Evolutionary conservation across 495 filamentous ascomycete genomes (phyloP), one percentile per base, ranked within the genome.

Genomic region (Talaromyces stipitatus): DNA sequence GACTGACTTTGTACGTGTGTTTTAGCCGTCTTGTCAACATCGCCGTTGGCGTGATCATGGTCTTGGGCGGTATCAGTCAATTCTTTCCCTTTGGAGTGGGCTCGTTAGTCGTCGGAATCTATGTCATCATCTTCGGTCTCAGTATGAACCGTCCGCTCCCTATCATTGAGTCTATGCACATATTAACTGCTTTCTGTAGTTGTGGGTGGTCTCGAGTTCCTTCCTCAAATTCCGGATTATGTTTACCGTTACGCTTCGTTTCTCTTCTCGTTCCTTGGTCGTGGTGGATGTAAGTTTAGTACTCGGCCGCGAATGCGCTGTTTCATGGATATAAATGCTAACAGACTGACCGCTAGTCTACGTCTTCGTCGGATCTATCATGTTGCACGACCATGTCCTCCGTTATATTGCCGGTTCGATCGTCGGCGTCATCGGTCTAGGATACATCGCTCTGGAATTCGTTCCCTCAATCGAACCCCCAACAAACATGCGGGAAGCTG

Each of bases 401-500:
- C 75, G 79, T 45, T 74, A 76, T 62, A 82, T 92, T 55, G 81
- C 86, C 54, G 90, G 87, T 50, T 78, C 82, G 24, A 73, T 91
- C 63, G 75, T 97, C 58, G 90, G 84, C 36, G 58, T 92, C 48
- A 79, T 88, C 57, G 92, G 92, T 54, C 63, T 95, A 38, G 85
- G 69, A 33, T 98, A 97, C 72, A 74, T 83, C 50, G 88, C 81
- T 18, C 82, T 97, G 61, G 92, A 97, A 75, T 99, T 90, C 72
- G 85, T 97, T 56, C 94, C 95, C 0, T 91, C 85, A 36, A 96
- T 99, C 67, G 94, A 99, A 78, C 92, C 95, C 20, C 95, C 95
- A 18, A 86, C 90, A 63, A 99, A 96, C 76, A 99, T 99, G 95
- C 84, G 94, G 70, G 91, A 95, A 71, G 78, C 80, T 57, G 90